Evolutionary conservation across 192 early-diverging fungal species (phyloP).

Genomic region (Backusella parvicylindrica): DNA sequence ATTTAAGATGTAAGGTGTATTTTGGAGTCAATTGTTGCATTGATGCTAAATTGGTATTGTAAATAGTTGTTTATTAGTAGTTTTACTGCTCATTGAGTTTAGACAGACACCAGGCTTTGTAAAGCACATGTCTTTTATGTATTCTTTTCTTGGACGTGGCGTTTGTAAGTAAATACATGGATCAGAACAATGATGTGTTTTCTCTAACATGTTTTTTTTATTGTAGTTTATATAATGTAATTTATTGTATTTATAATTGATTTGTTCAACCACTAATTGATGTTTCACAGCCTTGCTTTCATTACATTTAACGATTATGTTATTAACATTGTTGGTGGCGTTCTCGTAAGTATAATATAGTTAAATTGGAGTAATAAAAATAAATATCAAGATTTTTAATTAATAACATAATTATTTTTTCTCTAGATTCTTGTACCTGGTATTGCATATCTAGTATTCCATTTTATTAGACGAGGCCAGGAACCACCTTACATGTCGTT

Average conservation of each 20-base stretch:
- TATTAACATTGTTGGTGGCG: background rate
- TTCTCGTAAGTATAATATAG: background rate
- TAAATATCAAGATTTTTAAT: background rate
- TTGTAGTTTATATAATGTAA: slow-evolving; percentile 7
- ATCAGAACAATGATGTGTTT: background rate
- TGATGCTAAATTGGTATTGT: background rate
- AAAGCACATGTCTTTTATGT: slow-evolving; percentile 5
- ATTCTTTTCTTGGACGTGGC: slow-evolving; percentile 2
- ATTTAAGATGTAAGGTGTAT: slow-evolving; percentile 1
- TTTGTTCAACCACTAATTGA: background rate
- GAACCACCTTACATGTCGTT: slow-evolving; percentile 1
- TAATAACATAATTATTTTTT: background rate
- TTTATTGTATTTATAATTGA: background rate
- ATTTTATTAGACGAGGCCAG: background rate
- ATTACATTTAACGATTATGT: slow-evolving; percentile 1
- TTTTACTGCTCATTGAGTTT: background rate
- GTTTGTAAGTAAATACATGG: background rate
- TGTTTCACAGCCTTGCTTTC: slow-evolving; percentile 1
- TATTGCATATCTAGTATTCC: background rate
- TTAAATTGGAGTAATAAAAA: background rate
- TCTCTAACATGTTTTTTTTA: background rate
- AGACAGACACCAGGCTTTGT: background rate
- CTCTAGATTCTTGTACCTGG: background rate
- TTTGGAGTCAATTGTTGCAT: background rate
- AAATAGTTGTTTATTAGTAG: background rate